These are phyloP conservation scores for Puya raimondii DNA, from an alignment of 176 grass and related monocot species.

Conservation along the genomic window DNA sequence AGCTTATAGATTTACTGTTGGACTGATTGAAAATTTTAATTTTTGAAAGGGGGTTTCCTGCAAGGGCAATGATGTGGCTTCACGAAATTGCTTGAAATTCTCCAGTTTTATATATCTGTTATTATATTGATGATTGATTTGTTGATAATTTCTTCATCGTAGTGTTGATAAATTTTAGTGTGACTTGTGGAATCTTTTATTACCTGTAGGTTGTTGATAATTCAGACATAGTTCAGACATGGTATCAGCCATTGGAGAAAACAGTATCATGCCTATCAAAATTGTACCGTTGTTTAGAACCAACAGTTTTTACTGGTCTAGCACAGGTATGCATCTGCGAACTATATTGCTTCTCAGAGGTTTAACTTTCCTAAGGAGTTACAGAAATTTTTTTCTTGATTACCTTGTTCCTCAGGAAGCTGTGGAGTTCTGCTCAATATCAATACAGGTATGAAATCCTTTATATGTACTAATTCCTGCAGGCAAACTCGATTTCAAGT, in stretches of 20 bases:
- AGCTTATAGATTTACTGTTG: too few relatives aligned
- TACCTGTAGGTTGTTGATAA: conserved; percentile 55
- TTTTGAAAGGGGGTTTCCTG: too few relatives aligned
- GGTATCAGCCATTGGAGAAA: conserved; percentile 96
- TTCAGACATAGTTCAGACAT: conserved; percentile 65
- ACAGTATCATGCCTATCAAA: conserved; percentile 95
- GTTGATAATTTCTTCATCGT: too few relatives aligned
- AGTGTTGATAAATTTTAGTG: too few relatives aligned
- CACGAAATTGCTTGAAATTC: too few relatives aligned
- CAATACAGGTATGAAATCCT: conserved; percentile 65
- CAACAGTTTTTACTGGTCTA: conserved; percentile 95
- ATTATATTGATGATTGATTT: too few relatives aligned
- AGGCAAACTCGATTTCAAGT: neutral
- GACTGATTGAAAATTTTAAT: too few relatives aligned
- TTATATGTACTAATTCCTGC: neutral
- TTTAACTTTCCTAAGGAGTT: conserved; percentile 5
- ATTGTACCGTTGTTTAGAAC: conserved; percentile 84
- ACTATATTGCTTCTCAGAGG: neutral
- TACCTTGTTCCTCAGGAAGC: conserved; percentile 50
- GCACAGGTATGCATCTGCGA: conserved; percentile 53
- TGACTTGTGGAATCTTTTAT: neutral
- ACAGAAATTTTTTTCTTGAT: conserved; percentile 25
- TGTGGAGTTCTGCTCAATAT: conserved; percentile 87
- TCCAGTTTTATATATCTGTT: too few relatives aligned
- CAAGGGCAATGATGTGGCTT: too few relatives aligned